A percentile compares a stretch with the other conserved stretches of the same genome.
Evolutionary conservation across 352 stramenopile species (phyloP).

Genomic region (Pythium phragmiticola): DNA sequence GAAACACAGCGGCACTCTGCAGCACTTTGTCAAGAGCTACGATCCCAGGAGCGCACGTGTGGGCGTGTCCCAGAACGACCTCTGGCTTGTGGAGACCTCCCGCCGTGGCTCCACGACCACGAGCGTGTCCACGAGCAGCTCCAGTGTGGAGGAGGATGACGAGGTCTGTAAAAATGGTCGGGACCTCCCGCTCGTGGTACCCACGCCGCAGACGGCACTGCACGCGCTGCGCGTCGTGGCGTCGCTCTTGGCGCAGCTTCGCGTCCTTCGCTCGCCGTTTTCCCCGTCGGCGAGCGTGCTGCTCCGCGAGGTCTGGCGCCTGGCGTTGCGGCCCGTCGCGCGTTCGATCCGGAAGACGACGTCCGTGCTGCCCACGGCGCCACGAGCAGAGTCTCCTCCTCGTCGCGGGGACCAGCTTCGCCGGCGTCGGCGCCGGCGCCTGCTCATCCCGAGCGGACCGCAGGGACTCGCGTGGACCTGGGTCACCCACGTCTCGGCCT

Average conservation of each 20-base stretch:
- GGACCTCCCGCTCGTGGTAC: neutral
- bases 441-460: neutral
- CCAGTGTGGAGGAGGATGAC: neutral
- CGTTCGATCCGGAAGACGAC: neutral
- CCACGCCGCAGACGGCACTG: neutral
- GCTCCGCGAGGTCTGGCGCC: constrained; percentile 3
- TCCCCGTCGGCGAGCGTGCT: neutral
- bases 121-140: neutral
- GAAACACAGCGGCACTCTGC: constrained; percentile 1
- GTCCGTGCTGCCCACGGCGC: neutral
- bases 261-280: neutral
- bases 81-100: constrained; percentile 9
- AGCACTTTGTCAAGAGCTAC: constrained; percentile 11
- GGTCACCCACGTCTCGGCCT: neutral
- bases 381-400: too few species aligned
- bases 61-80: neutral
- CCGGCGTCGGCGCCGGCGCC: neutral
- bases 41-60: neutral
- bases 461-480: constrained; percentile 4
- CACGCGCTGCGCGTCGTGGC: constrained; percentile 2
- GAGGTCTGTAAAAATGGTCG: too few species aligned
- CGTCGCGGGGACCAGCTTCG: neutral
- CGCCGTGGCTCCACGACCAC: neutral
- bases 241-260: neutral
- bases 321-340: neutral